phyloP scores from a whole-genome alignment of 2,329 filamentous ascomycete genomes.

The Reticulascus tulasneorum region DNA sequence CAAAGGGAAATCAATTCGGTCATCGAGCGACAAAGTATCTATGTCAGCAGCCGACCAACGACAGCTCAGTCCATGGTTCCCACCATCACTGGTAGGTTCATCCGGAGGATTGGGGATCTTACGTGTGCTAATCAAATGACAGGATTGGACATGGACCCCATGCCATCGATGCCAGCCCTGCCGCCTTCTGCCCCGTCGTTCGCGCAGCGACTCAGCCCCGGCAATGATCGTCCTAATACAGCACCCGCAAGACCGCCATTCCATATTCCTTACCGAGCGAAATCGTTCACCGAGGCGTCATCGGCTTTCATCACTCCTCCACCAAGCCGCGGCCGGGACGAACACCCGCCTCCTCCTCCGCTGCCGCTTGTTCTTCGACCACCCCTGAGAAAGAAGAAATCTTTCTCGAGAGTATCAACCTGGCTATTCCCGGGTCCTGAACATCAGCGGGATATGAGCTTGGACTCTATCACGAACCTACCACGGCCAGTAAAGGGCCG shows the following conservation, averaged over 20 bases:
- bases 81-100: slow-evolving; percentile 10
- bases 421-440: slow-evolving; percentile 49
- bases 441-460: slow-evolving; percentile 34
- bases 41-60: slow-evolving; percentile 47
- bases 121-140: slow-evolving; percentile 5
- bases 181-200: slow-evolving; percentile 56
- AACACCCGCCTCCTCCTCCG: slow-evolving; percentile 47
- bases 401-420: slow-evolving; percentile 57
- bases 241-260: slow-evolving; percentile 29
- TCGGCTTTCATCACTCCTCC: slow-evolving; percentile 25
- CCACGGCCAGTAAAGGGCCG: slow-evolving; percentile 46
- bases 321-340: slow-evolving; percentile 22
- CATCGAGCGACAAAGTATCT: slow-evolving; percentile 58
- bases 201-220: slow-evolving; percentile 48
- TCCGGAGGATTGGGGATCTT: neutral
- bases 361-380: slow-evolving; percentile 57
- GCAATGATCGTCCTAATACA: slow-evolving; percentile 28
- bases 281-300: slow-evolving; percentile 25
- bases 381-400: slow-evolving; percentile 62
- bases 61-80: slow-evolving; percentile 39
- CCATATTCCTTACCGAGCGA: slow-evolving; percentile 26
- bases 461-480: slow-evolving; percentile 51
- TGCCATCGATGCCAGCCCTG: slow-evolving; percentile 54
- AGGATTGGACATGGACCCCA: slow-evolving; percentile 40
- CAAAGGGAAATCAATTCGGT: slow-evolving; percentile 57